These are phyloP conservation scores for Daldinia eschscholtzii DNA, from an alignment of 2,329 filamentous ascomycete genomes.

Conservation along the genomic window DNA sequence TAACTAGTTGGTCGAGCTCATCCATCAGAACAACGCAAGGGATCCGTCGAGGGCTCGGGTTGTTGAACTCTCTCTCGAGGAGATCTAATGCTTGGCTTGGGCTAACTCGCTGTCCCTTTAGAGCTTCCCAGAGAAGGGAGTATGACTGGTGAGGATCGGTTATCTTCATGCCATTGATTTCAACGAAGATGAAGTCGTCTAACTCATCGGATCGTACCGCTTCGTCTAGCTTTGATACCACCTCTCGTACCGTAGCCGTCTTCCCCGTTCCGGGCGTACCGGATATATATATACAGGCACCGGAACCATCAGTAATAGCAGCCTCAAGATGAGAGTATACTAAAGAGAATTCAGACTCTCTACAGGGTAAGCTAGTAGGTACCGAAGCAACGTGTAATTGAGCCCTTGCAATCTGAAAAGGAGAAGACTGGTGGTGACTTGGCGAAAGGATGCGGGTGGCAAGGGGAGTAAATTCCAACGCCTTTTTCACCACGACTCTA, in stretches of 20 bases:
- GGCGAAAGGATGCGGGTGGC: conserved; percentile 87
- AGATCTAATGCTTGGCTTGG: conserved; percentile 92
- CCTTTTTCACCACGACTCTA: conserved; percentile 81
- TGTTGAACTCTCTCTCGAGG: conserved; percentile 90
- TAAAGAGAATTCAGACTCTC: conserved; percentile 89
- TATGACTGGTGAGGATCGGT: conserved; percentile 98
- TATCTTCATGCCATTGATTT: conserved; percentile 99
- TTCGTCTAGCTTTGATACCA: conserved; percentile 89
- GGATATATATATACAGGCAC: conserved; percentile 98
- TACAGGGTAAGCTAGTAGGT: conserved; percentile 87
- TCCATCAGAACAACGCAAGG: conserved; percentile 99
- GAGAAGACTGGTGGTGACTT: conserved; percentile 80
- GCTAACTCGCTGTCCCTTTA: conserved; percentile 92
- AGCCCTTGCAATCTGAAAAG: conserved; percentile 90
- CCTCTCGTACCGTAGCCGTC: conserved; percentile 95
- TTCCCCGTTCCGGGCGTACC: conserved; percentile 98
- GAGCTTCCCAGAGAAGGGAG: conserved; percentile 92
- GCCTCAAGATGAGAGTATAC: conserved; percentile 95
- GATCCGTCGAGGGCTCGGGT: conserved; percentile 88
- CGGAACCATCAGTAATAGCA: conserved; percentile 92
- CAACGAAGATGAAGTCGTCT: conserved; percentile 98
- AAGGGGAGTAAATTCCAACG: conserved; percentile 94
- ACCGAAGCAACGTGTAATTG: conserved; percentile 95
- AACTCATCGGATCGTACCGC: conserved; percentile 90
- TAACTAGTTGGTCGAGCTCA: conserved; percentile 96